Evolutionary conservation across 2,329 filamentous ascomycete genomes (phyloP), one percentile per base, ranked within the genome.

Genomic region (Xylariaceae sp.): DNA sequence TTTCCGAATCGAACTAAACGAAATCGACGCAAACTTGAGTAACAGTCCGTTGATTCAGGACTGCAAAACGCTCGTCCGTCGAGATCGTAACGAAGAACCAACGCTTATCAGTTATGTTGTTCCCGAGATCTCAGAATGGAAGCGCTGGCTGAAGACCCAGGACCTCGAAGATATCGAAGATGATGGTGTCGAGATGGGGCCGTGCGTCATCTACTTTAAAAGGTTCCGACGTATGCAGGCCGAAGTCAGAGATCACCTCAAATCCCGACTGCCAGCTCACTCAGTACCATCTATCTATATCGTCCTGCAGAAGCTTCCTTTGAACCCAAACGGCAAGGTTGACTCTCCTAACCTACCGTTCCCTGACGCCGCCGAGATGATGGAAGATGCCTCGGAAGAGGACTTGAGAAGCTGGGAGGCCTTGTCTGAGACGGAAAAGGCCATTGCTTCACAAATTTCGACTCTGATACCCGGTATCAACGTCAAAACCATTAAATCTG

Each of bases 1-100:
- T 1, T 97, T 96, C 75, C 79, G 92, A 50, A 95, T 98, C 55
- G 93, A 98, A 69, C 82, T 97, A 37, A 86, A 85, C 52, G 93
- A 97, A 55, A 96, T 97, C 55, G 91, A 97, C 65, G 86, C 76
- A 34, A 85, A 95, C 64, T 71, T 96, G 37, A 86, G 82, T 43
- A 77, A 82, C 36, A 80, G 88, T 67, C 82, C 80, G 1, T 69
- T 94, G 20, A 79, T 97, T 20, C 78, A 88, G 33, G 92, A 97
- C 55, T 89, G 86, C 66, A 83, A 88, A 55, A 97, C 92, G 0
- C 71, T 97, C 3, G 81, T 97, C 4, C 80, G 88, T 64, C 81
- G 88, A 67, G 85, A 95, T 67, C 83, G 84, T 58, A 81, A 90
- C 62, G 88, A 95, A 64, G 92, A 96, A 64, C 85, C 82, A 14